Base-by-base conservation (phyloP, 2,329 filamentous ascomycete genomes). In the Fusarium goolgardi region DNA sequence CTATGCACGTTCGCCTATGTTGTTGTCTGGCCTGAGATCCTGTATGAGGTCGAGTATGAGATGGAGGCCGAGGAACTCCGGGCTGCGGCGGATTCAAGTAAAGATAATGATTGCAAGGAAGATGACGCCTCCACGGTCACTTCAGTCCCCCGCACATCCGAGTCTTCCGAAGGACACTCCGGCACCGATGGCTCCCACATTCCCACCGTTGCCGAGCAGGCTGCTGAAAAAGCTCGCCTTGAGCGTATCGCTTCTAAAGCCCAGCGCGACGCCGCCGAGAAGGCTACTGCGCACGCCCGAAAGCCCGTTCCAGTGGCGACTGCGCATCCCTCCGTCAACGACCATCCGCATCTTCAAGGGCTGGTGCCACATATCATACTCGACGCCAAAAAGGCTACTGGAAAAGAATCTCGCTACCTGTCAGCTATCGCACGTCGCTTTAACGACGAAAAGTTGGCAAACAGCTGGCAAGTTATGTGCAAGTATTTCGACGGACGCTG, bases 1-100 rank as follows among this genome's bases (percentile, higher is more conserved):
- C 85, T 99, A 8, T 92, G 94, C 66, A 96, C 93, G 1, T 97
- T 96, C 77, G 93, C 91, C 15, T 97, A 96, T 83, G 88, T 98
- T 43, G 88, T 95, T 50, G 91, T 96, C 41, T 90, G 90, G 79
- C 89, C 91, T 4, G 90, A 95, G 75, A 91, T 97, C 65, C 89
- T 96, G 71, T 90, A 91, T 74, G 90, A 92, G 68, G 93, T 96
- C 5, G 89, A 92, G 52, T 86, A 90, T 71, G 86, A 89, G 55
- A 84, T 93, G 43, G 88, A 91, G 71, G 85, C 86, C 27, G 89
- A 92, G 67, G 86, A 89, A 64, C 81, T 90, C 72, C 83, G 78
- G 45, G 76, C 77, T 46, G 73, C 74, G n/a, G 72, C 72, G n/a
- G 71, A 73, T 18, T 69, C 68, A 39, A 72, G 71, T 27, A 71